Percentiles rank a stretch among this genome's conserved stretches.
Conservation (phyloP, 371 early-diverging fungal genomes). For the Mycotypha africana region DNA sequence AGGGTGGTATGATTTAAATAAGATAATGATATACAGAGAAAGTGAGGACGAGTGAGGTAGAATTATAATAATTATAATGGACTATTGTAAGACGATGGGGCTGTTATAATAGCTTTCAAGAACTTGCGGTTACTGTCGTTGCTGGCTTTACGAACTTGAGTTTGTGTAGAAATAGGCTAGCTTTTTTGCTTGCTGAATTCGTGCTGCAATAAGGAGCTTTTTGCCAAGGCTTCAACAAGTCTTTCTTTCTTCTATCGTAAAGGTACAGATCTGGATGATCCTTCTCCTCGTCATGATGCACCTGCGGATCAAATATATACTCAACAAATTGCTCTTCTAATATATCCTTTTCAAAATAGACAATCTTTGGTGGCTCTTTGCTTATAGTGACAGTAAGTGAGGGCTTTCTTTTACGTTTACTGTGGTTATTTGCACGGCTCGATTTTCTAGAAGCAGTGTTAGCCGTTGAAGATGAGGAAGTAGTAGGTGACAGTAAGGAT, state of each 20-base stretch:
- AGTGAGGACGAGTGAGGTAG: too few relatives aligned
- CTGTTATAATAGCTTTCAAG: too few relatives aligned
- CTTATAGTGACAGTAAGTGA: constrained; percentile 35
- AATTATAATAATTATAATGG: too few relatives aligned
- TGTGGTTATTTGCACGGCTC: background rate
- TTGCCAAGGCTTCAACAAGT: constrained; percentile 32
- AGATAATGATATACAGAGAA: too few relatives aligned
- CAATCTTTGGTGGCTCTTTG: constrained; percentile 37
- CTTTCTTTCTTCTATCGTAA: constrained; percentile 4
- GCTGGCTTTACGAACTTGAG: too few relatives aligned
- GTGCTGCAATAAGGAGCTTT: constrained; percentile 22
- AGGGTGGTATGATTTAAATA: too few relatives aligned
- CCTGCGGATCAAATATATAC: constrained; percentile 41
- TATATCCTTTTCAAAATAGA: constrained; percentile 30
- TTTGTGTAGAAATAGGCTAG: too few relatives aligned
- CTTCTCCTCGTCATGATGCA: constrained; percentile 36
- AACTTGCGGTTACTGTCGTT: too few relatives aligned
- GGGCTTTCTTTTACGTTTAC: constrained; percentile 20
- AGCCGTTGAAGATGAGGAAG: background rate
- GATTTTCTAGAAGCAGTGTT: constrained; percentile 3
- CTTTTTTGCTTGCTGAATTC: too few relatives aligned
- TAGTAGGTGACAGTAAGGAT: too few relatives aligned
- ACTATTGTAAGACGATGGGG: too few relatives aligned
- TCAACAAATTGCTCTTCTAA: constrained; percentile 34
- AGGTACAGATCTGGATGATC: constrained; percentile 34